Conservation (phyloP, 2,329 filamentous ascomycete genomes). For the Neocatenulostroma microsporum region DNA sequence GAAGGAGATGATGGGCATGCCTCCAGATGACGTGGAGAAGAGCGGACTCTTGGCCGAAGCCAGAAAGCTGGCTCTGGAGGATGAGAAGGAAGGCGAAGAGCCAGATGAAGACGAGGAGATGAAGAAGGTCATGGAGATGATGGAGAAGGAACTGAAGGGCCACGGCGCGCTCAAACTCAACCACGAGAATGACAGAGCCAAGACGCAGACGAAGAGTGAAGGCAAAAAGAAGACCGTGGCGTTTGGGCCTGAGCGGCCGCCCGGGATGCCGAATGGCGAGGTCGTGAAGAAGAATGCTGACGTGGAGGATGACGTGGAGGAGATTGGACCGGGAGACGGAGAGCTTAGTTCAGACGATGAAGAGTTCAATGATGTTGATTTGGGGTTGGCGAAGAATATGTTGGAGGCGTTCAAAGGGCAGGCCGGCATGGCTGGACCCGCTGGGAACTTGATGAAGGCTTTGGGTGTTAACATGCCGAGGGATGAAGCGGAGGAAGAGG, state of each 20-base stretch:
- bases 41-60: constrained; percentile 29
- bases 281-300: constrained; percentile 23
- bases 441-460: constrained; percentile 76
- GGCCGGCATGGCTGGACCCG: constrained; percentile 74
- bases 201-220: constrained; percentile 9
- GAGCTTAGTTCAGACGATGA: constrained; percentile 36
- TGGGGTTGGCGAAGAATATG: constrained; percentile 82
- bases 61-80: constrained; percentile 29
- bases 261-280: constrained; percentile 19
- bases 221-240: constrained; percentile 10
- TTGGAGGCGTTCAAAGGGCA: constrained; percentile 90
- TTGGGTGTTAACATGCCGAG: constrained; percentile 77
- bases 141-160: constrained; percentile 64
- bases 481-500: constrained; percentile 51
- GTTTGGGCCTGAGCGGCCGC: constrained; percentile 26
- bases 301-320: constrained; percentile 30
- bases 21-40: constrained; percentile 33
- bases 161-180: constrained; percentile 53
- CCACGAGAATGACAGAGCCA: constrained; percentile 24
- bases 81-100: constrained; percentile 38
- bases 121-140: constrained; percentile 55
- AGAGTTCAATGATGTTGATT: constrained; percentile 66
- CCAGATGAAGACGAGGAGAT: constrained; percentile 55
- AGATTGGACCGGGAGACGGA: constrained; percentile 32
- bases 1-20: constrained; percentile 79